phyloP scores from a whole-genome alignment of 345 rosid species.

The Ricinus communis region DNA sequence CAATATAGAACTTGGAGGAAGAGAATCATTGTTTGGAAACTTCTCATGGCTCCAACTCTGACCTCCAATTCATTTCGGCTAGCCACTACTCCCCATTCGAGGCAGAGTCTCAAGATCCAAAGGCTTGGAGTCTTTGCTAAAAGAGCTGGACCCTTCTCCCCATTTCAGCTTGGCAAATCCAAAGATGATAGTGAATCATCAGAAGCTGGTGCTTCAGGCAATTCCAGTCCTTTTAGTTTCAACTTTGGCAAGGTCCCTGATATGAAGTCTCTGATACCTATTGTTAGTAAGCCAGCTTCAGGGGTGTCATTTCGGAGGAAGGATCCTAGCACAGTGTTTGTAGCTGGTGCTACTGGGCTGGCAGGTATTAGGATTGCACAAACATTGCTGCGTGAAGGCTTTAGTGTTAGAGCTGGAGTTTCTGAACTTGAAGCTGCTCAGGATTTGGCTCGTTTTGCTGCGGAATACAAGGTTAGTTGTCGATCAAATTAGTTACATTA shows the following conservation, averaged over 20 bases:
- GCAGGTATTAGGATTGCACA: constrained; percentile 83
- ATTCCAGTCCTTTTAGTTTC: constrained; percentile 59
- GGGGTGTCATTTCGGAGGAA: constrained; percentile 68
- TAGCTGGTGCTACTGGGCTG: constrained; percentile 94
- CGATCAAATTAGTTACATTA: too few species aligned
- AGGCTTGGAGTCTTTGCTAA: constrained; percentile 58
- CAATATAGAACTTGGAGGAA: constrained; percentile 24
- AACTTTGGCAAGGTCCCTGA: constrained; percentile 60
- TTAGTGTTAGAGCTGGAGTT: constrained; percentile 87
- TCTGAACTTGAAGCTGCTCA: constrained; percentile 80
- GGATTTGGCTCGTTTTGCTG: constrained; percentile 85
- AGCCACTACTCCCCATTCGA: constrained; percentile 42
- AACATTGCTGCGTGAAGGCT: constrained; percentile 69
- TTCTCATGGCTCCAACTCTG: constrained; percentile 56
- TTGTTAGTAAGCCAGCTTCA: constrained; percentile 42
- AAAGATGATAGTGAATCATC: constrained; percentile 32
- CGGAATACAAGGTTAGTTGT: constrained; percentile 66
- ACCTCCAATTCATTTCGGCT: constrained; percentile 67
- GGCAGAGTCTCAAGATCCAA: constrained; percentile 37
- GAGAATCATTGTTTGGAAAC: constrained; percentile 20
- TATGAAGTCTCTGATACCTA: constrained; percentile 61
- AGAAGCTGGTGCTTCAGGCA: constrained; percentile 34
- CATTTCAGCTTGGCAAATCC: constrained; percentile 50
- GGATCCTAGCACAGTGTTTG: constrained; percentile 80
- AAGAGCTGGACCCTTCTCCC: constrained; percentile 41